A percentile compares a stretch with the other conserved stretches of the same genome.
Evolutionary conservation across 2,329 filamentous ascomycete genomes (phyloP).

Genomic region (Paecilomyces dactylethromorphus): DNA sequence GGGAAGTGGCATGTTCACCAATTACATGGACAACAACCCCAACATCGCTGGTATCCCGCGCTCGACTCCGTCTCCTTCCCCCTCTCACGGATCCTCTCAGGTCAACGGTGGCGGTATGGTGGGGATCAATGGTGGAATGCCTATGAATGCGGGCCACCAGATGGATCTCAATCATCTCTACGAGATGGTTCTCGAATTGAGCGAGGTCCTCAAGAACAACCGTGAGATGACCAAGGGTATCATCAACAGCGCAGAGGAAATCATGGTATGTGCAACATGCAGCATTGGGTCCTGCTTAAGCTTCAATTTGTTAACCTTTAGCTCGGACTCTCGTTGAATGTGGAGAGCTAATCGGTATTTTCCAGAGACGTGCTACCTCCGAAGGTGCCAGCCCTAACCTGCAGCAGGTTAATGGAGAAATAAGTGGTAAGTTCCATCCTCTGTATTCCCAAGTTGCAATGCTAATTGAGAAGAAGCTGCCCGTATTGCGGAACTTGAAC

Average conservation of each 20-base stretch:
- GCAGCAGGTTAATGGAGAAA: constrained; percentile 39
- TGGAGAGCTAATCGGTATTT: constrained; percentile 7
- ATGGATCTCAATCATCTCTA: constrained; percentile 47
- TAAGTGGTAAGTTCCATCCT: constrained; percentile 25
- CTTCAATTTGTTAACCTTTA: neutral
- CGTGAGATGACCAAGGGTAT: constrained; percentile 44
- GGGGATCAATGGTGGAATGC: constrained; percentile 30
- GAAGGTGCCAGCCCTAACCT: constrained; percentile 33
- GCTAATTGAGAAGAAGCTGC: constrained; percentile 25
- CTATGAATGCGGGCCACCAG: constrained; percentile 44
- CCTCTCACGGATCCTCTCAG: constrained; percentile 23
- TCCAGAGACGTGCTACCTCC: constrained; percentile 36
- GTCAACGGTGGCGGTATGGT: constrained; percentile 29
- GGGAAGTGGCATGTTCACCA: constrained; percentile 23
- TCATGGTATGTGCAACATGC: constrained; percentile 32
- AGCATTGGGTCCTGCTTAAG: neutral
- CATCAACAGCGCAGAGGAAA: constrained; percentile 43
- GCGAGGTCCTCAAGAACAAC: constrained; percentile 43
- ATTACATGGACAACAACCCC: constrained; percentile 26
- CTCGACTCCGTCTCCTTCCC: constrained; percentile 26
- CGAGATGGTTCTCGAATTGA: constrained; percentile 44
- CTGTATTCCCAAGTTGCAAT: neutral
- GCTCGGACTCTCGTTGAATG: neutral
- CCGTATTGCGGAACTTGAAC: constrained; percentile 44
- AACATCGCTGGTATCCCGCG: constrained; percentile 27